phyloP scores from a whole-genome alignment of 768 basidiomycete species.

The Mycena pura region DNA sequence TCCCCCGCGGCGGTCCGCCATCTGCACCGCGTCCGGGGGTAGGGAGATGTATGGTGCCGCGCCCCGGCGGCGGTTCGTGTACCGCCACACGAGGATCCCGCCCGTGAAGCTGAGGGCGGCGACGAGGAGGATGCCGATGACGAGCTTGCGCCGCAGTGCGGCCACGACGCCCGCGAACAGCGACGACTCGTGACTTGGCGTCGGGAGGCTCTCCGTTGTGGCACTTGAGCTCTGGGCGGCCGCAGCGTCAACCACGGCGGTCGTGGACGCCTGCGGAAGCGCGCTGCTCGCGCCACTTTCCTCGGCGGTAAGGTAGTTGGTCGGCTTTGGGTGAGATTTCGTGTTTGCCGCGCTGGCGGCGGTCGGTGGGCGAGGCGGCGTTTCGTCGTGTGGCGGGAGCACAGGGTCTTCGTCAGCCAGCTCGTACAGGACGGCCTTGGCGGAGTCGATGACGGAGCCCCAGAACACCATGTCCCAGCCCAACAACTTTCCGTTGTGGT shows the following conservation, averaged over 20 bases:
- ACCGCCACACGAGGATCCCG: conserved; percentile 81
- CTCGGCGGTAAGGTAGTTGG: conserved; percentile 76
- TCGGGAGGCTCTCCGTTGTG: not conserved
- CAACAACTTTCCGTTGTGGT: conserved; percentile 73
- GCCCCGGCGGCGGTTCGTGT: conserved; percentile 48
- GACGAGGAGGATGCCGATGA: conserved; percentile 50
- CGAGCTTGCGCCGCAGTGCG: conserved; percentile 4
- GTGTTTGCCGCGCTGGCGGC: conserved; percentile 52
- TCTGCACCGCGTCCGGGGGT: conserved; percentile 68
- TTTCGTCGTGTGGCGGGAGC: conserved; percentile 52
- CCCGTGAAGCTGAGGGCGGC: conserved; percentile 70
- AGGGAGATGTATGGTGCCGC: conserved; percentile 63
- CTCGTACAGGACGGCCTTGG: conserved; percentile 67
- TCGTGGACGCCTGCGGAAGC: conserved; percentile 44
- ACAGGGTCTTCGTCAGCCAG: conserved; percentile 59
- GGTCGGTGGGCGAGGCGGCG: conserved; percentile 43
- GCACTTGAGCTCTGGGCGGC: too few relatives aligned
- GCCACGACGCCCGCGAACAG: conserved; percentile 11
- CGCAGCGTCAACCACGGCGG: not conserved
- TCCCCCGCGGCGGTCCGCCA: conserved; percentile 57
- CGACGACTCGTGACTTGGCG: conserved; percentile 11
- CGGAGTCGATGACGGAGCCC: conserved; percentile 84
- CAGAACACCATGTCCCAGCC: too few relatives aligned
- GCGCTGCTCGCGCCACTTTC: conserved; percentile 82
- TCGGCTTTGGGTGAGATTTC: conserved; percentile 82